Evolutionary conservation across 1,284 basidiomycete genomes (phyloP).

Genomic region (Sutorius eximius): DNA sequence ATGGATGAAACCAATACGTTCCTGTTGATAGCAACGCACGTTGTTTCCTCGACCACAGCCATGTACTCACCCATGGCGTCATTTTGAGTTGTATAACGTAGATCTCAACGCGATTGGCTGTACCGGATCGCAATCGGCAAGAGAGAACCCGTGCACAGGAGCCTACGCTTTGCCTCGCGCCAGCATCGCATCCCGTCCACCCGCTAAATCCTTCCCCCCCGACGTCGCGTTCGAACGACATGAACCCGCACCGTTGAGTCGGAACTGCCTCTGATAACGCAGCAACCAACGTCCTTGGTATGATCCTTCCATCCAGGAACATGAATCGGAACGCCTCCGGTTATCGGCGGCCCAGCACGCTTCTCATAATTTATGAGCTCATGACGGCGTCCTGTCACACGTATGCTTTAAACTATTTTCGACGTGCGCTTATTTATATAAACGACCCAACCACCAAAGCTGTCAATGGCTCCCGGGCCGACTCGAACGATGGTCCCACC

Average conservation of each 20-base stretch:
- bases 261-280: not conserved
- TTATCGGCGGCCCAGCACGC: not conserved
- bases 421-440: not conserved
- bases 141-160: not conserved
- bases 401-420: not conserved
- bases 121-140: not conserved
- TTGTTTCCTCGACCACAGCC: not conserved
- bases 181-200: not conserved
- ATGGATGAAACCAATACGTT: not conserved
- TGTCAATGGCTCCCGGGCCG: not conserved
- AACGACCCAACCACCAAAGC: not conserved
- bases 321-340: not conserved
- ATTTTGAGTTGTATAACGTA: not conserved
- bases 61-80: not conserved
- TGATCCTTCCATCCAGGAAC: constrained; percentile 4
- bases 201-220: not conserved
- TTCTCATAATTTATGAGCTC: not conserved
- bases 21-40: not conserved
- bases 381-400: not conserved
- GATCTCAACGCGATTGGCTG: not conserved
- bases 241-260: not conserved
- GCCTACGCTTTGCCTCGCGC: not conserved
- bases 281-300: not conserved
- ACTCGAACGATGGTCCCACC: not conserved
- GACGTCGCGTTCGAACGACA: not conserved